Percentiles rank a stretch among this genome's conserved stretches.
These are phyloP conservation scores for Alternaria arbusti DNA, from an alignment of 2,329 filamentous ascomycete species.

Conservation along the genomic window DNA sequence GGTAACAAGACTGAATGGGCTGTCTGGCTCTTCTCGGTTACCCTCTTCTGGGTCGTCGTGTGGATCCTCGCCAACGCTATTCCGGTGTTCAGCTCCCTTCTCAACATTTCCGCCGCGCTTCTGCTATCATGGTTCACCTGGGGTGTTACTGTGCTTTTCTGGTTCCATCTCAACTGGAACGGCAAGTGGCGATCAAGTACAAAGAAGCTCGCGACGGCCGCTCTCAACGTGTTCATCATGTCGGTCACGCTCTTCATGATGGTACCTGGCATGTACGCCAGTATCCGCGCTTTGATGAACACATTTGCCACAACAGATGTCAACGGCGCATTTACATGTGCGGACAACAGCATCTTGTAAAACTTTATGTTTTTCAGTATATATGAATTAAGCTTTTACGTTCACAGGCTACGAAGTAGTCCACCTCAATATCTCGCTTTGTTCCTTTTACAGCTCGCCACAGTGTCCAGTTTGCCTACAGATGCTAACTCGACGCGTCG, in stretches of 20 bases:
- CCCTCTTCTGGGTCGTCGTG: slow-evolving; percentile 33
- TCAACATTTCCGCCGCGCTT: slow-evolving; percentile 34
- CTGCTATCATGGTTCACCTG: slow-evolving; percentile 38
- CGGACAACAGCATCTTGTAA: slow-evolving; percentile 35
- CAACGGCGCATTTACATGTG: slow-evolving; percentile 38
- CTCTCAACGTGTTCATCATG: slow-evolving; percentile 31
- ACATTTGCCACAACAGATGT: slow-evolving; percentile 35
- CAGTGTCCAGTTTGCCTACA: background rate
- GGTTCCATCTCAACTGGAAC: slow-evolving; percentile 38
- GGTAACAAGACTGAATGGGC: slow-evolving; percentile 25
- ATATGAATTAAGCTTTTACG: background rate
- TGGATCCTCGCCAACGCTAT: slow-evolving; percentile 40
- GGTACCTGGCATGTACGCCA: slow-evolving; percentile 35
- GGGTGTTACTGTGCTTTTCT: slow-evolving; percentile 38
- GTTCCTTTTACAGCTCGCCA: background rate
- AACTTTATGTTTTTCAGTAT: background rate
- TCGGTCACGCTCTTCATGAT: slow-evolving; percentile 31
- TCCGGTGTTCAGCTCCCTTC: slow-evolving; percentile 34
- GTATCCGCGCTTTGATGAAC: slow-evolving; percentile 27
- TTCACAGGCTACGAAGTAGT: background rate
- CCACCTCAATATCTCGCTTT: background rate
- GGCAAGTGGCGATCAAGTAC: slow-evolving; percentile 27
- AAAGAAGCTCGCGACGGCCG: slow-evolving; percentile 29
- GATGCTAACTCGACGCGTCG: background rate
- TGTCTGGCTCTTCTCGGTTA: slow-evolving; percentile 32